A percentile compares a stretch with the other conserved stretches of the same genome.
These are phyloP conservation scores for Harringtonia aguacate DNA, from an alignment of 2,329 filamentous ascomycete genomes.

Conservation along the genomic window DNA sequence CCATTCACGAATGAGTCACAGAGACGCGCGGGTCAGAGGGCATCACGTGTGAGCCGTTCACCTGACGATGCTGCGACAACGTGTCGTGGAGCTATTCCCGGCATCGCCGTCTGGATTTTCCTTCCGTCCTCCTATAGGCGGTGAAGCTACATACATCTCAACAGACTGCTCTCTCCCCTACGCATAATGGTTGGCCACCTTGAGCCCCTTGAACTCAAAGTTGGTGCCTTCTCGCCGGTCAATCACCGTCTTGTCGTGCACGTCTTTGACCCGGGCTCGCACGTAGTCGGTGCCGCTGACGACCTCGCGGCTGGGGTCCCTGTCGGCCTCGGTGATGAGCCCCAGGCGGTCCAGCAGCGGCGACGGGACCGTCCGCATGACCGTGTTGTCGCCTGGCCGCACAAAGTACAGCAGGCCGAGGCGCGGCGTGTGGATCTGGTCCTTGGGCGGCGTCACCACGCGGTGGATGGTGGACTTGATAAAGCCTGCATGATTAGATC, in stretches of 20 bases:
- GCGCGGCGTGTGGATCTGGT: slow-evolving; percentile 32
- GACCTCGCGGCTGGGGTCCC: slow-evolving; percentile 21
- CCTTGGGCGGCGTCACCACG: slow-evolving; percentile 18
- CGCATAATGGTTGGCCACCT: slow-evolving; percentile 3
- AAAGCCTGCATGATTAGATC: slow-evolving; percentile 13
- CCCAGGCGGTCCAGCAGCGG: slow-evolving; percentile 18
- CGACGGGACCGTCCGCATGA: slow-evolving; percentile 7
- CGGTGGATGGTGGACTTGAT: slow-evolving; percentile 10
- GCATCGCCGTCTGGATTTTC: too few species aligned
- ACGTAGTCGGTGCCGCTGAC: slow-evolving; percentile 33
- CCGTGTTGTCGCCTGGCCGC: slow-evolving; percentile 18
- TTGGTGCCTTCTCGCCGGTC: neutral
- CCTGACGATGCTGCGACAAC: too few species aligned
- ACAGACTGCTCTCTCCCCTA: neutral
- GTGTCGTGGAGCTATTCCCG: too few species aligned
- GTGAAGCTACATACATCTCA: too few species aligned
- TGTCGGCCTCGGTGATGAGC: slow-evolving; percentile 27
- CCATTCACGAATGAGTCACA: too few species aligned
- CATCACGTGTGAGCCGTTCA: too few species aligned
- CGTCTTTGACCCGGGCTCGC: slow-evolving; percentile 32
- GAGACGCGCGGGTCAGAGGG: too few species aligned
- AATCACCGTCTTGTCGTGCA: slow-evolving; percentile 20
- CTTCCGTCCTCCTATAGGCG: too few species aligned
- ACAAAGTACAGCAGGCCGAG: slow-evolving; percentile 41
- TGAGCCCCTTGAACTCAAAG: slow-evolving; percentile 6